A percentile compares a stretch with the other conserved stretches of the same genome.
Conservation (phyloP, 768 basidiomycete genomes). For the Lyophyllum decastes region DNA sequence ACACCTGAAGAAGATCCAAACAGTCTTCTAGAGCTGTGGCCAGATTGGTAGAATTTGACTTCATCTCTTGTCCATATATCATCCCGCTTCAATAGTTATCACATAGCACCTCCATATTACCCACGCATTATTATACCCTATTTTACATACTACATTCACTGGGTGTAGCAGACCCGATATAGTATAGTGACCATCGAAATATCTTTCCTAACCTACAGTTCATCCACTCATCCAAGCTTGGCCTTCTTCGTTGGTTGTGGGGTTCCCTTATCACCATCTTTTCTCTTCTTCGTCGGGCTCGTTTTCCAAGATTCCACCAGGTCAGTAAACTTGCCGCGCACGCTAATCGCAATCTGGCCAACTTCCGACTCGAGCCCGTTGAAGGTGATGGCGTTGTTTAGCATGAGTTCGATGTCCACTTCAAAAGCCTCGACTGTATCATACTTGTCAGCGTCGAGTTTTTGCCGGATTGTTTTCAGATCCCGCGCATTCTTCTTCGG, state of each 20-base stretch:
- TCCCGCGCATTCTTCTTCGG: conserved; percentile 87
- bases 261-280: conserved; percentile 67
- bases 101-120: conserved; percentile 12
- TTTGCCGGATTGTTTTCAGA: conserved; percentile 76
- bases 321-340: conserved; percentile 56
- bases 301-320: conserved; percentile 50
- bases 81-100: neutral
- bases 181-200: conserved; percentile 7
- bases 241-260: conserved; percentile 70
- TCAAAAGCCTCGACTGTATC: conserved; percentile 76
- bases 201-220: conserved; percentile 18
- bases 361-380: conserved; percentile 84
- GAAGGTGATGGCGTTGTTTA: conserved; percentile 85
- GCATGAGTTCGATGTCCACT: conserved; percentile 86
- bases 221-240: conserved; percentile 50
- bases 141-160: conserved; percentile 24
- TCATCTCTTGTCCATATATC: neutral
- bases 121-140: conserved; percentile 26
- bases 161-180: conserved; percentile 16
- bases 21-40: conserved; percentile 58
- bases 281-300: conserved; percentile 65
- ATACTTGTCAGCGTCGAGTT: conserved; percentile 83
- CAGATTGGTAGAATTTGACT: conserved; percentile 51
- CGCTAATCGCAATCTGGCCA: conserved; percentile 55
- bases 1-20: conserved; percentile 73